A percentile compares a stretch with the other conserved stretches of the same genome.
phyloP scores from a whole-genome alignment of 1,139 yeast species.

The Arxiozyma slooffiae region DNA sequence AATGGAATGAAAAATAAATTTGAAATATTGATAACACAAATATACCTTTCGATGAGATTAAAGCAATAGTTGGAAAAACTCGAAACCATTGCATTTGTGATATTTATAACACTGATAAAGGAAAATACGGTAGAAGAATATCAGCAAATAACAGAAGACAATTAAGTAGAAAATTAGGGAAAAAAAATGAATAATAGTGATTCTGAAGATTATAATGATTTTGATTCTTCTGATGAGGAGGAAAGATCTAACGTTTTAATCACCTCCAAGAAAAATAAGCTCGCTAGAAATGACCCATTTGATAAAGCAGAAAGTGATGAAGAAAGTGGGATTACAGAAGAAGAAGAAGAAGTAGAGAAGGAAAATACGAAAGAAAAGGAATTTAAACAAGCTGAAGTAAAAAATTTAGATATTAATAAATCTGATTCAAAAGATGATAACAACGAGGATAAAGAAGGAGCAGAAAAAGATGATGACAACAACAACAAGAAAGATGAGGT shows the following conservation, averaged over 20 bases:
- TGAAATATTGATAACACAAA: neutral
- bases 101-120: too few species aligned
- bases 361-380: neutral
- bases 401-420: slow-evolving; percentile 7
- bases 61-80: too few species aligned
- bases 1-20: neutral
- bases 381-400: slow-evolving; percentile 3
- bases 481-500: neutral
- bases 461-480: too few species aligned
- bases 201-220: slow-evolving; percentile 11
- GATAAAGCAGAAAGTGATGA: slow-evolving; percentile 10
- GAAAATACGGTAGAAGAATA: neutral
- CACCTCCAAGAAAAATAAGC: slow-evolving; percentile 16
- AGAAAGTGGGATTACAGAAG: slow-evolving; percentile 7
- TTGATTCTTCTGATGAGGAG: slow-evolving; percentile 24
- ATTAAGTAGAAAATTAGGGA: too few species aligned
- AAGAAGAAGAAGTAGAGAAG: slow-evolving; percentile 7
- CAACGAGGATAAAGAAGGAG: slow-evolving; percentile 1
- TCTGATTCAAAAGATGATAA: slow-evolving; percentile 7
- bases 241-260: slow-evolving; percentile 14
- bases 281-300: slow-evolving; percentile 4
- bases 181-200: neutral
- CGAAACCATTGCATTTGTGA: neutral
- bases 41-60: neutral
- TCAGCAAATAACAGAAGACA: neutral